Conservation (phyloP, 1,284 basidiomycete genomes). For the Sutorius eximius region DNA sequence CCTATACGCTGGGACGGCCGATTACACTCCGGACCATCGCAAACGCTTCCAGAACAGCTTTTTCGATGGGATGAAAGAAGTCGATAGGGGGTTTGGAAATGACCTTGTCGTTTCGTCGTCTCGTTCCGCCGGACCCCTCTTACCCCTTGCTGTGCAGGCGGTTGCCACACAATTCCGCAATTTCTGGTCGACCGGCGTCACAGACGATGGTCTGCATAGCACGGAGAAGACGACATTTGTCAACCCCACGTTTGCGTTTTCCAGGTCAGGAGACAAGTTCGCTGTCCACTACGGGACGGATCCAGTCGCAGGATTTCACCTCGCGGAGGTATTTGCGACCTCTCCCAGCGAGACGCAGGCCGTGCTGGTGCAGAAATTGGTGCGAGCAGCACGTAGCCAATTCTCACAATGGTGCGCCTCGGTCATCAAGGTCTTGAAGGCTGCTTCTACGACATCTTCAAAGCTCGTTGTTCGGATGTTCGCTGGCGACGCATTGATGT, state of each 20-base stretch:
- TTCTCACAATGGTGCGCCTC: slow-evolving; percentile 30
- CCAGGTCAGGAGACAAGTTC: slow-evolving; percentile 41
- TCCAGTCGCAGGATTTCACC: slow-evolving; percentile 49
- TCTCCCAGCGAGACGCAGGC: slow-evolving; percentile 1
- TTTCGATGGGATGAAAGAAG: slow-evolving; percentile 15
- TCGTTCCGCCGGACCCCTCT: slow-evolving; percentile 44
- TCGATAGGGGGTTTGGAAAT: not conserved
- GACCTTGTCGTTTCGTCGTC: slow-evolving; percentile 10
- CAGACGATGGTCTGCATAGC: slow-evolving; percentile 31
- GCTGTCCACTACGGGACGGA: slow-evolving; percentile 48
- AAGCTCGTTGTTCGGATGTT: slow-evolving; percentile 32
- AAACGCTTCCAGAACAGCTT: slow-evolving; percentile 23
- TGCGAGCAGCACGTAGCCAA: slow-evolving; percentile 19
- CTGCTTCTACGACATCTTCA: not conserved
- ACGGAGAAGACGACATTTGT: slow-evolving; percentile 32
- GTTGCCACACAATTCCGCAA: slow-evolving; percentile 28
- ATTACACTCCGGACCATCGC: slow-evolving; percentile 17
- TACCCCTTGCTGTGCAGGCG: slow-evolving; percentile 19
- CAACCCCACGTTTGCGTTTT: slow-evolving; percentile 53
- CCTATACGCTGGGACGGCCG: slow-evolving; percentile 32
- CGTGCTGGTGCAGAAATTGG: slow-evolving; percentile 21
- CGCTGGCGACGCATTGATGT: slow-evolving; percentile 35
- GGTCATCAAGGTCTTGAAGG: slow-evolving; percentile 11
- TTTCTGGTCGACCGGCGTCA: slow-evolving; percentile 48
- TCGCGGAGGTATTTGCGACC: slow-evolving; percentile 38